Evolutionary conservation across 345 rosid genomes (phyloP), one percentile per base, ranked within the genome.

Genomic region (Eucalyptus cloeziana): DNA sequence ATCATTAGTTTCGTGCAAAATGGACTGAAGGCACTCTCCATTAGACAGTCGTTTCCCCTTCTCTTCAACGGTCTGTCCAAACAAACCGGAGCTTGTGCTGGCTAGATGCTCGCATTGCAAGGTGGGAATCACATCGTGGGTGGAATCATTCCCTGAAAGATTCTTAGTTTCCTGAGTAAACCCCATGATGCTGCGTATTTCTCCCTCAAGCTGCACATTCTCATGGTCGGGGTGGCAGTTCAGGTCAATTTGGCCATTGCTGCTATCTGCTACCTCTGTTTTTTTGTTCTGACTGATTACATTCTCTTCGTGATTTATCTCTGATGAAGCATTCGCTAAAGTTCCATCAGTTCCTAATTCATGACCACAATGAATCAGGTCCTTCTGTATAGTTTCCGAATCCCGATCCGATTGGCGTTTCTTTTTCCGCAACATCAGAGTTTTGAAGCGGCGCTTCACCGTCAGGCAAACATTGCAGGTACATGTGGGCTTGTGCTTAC

Each of bases 401-500:
- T 94, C 97, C 5, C 91, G 95, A 86, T 96, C 98, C 76, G 93
- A 94, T 90, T 93, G 98, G 49, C 97, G 96, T 92, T 94, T 95
- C 94, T 92, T 97, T 95, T 95, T 97, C 90, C 99, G 96, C 88
- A 94, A 89, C 99, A 97, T 96, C 85, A 97, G 94, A 52, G 99
- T 98, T 90, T 95, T 95, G 87, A 97, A 98, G 60, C 99, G 96
- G 44, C 99, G 96, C 93, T 93, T 96, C 89, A 98, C 99, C 4
- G 99, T 97, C 96, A 94, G 90, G 95, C 99, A 98, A 81, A 97
- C 99, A 44, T 93, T 96, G 91, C 99, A 97, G 4, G 92, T 93
- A 91, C 99, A 98, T 16, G 92, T 91, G 2, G 98, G 91, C 71
- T 95, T 96, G 92, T 98, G 99, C 93, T 95, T 97, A 33, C 97